phyloP scores from a whole-genome alignment of 108 stramenopile species.

The Nitzschia inconspicua region DNA sequence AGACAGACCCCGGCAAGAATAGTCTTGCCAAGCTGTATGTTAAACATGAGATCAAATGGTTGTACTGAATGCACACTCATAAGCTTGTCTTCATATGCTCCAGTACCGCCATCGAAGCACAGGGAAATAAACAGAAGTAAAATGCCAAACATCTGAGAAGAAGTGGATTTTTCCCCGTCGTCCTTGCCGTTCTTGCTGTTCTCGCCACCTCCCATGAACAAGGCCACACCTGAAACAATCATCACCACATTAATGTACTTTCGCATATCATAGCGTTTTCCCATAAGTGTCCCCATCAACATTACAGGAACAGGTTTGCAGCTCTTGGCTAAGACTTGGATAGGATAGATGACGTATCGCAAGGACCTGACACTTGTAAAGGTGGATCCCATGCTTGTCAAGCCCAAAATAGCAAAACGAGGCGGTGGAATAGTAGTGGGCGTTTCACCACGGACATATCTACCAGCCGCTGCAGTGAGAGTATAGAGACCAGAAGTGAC shows the following conservation, averaged over 20 bases:
- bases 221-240: constrained; percentile 91
- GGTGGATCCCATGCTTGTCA: constrained; percentile 95
- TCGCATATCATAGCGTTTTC: constrained; percentile 87
- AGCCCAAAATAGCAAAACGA: constrained; percentile 87
- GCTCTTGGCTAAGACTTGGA: constrained; percentile 96
- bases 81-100: constrained; percentile 99
- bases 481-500: constrained; percentile 93
- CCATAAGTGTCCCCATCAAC: constrained; percentile 96
- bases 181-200: constrained; percentile 21
- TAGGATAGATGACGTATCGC: constrained; percentile 91
- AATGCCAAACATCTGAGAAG: constrained; percentile 82
- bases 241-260: constrained; percentile 93
- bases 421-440: constrained; percentile 92
- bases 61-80: constrained; percentile 95
- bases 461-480: constrained; percentile 77
- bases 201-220: constrained; percentile 94
- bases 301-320: constrained; percentile 99
- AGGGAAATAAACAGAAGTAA: constrained; percentile 91
- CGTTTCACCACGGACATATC: constrained; percentile 83
- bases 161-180: constrained; percentile 44
- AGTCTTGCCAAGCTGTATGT: constrained; percentile 98
- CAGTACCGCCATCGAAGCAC: constrained; percentile 98
- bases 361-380: constrained; percentile 93
- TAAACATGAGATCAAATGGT: constrained; percentile 99
- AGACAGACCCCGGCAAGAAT: constrained; percentile 90